Evolutionary conservation across 371 early-diverging fungal species (phyloP), one percentile per base, ranked within the genome.

Genomic region (Mucor indicus): DNA sequence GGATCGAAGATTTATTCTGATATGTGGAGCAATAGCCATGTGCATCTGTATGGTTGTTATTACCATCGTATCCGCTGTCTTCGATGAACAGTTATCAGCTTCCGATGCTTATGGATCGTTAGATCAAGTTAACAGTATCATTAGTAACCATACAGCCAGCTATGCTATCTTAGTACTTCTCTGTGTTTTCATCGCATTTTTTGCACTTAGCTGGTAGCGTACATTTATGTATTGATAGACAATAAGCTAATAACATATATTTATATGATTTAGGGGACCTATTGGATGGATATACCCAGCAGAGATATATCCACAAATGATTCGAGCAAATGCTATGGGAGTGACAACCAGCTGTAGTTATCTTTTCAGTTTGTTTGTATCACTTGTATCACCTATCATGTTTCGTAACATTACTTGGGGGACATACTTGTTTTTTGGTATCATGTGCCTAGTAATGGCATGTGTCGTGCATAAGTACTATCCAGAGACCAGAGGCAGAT

Each of bases 201-300:
- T 92, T 61, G 87, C 93, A 29, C 68, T 80, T 52, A 84, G 90
- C 32, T 93, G 92, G 59, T n/a, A n/a, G n/a, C n/a, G n/a, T n/a
- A n/a, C n/a, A n/a, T n/a, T n/a, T n/a, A n/a, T n/a, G n/a, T n/a
- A n/a, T n/a, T n/a, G n/a, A n/a, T n/a, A n/a, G n/a, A n/a, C n/a
- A n/a, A n/a, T n/a, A n/a, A n/a, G n/a, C n/a, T n/a, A n/a, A n/a
- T n/a, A n/a, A n/a, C n/a, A n/a, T n/a, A n/a, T n/a, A n/a, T n/a
- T n/a, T n/a, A n/a, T n/a, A n/a, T n/a, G n/a, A n/a, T n/a, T n/a
- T n/a, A n/a, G n/a, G n/a, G 93, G 93, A 8, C 93, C 94, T 23
- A 75, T 90, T 38, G 90, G 87, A 15, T 95, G 95, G 95, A 84
- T 89, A 49, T 91, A 91, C 66, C 91, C 92, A 27, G 81, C 91